These are phyloP conservation scores for Clavispora phyllophila DNA, from an alignment of 805 yeast genomes.

Conservation along the genomic window DNA sequence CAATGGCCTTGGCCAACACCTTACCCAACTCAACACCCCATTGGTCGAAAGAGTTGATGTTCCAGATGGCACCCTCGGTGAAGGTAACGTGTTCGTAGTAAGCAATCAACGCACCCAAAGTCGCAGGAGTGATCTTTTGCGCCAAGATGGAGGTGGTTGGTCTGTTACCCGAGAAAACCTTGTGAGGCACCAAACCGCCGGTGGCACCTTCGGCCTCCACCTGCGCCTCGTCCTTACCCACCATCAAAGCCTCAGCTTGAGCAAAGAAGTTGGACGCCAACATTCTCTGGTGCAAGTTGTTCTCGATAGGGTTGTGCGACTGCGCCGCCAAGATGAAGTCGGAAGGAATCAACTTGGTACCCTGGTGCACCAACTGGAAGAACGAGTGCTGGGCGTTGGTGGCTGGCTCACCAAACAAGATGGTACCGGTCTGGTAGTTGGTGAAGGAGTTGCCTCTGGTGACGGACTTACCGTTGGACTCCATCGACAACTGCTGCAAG, in stretches of 20 bases:
- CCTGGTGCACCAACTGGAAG: conserved; percentile 99
- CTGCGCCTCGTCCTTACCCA: conserved; percentile 82
- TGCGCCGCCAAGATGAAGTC: conserved; percentile 96
- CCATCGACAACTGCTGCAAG: conserved; percentile 98
- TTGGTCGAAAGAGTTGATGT: conserved; percentile 98
- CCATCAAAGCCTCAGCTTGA: conserved; percentile 96
- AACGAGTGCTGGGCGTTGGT: conserved; percentile 99
- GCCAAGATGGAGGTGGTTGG: conserved; percentile 97
- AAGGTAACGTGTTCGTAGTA: conserved; percentile 97
- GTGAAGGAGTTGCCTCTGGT: conserved; percentile 89
- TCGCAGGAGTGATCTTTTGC: conserved; percentile 93
- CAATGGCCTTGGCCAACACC: conserved; percentile 93
- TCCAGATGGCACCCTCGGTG: conserved; percentile 99
- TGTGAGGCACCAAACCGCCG: conserved; percentile 87
- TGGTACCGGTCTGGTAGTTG: conserved; percentile 92
- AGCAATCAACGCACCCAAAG: conserved; percentile 93
- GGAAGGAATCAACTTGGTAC: conserved; percentile 94
- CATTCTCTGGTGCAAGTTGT: conserved; percentile 94
- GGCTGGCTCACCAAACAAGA: conserved; percentile 97
- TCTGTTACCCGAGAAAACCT: conserved; percentile 95
- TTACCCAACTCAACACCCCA: conserved; percentile 99
- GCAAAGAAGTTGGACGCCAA: conserved; percentile 99
- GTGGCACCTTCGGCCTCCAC: conserved; percentile 88
- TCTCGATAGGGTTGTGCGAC: conserved; percentile 95
- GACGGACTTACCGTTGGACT: conserved; percentile 97